Conservation (phyloP, 148 eudicot genomes). For the Mesembryanthemum crystallinum region DNA sequence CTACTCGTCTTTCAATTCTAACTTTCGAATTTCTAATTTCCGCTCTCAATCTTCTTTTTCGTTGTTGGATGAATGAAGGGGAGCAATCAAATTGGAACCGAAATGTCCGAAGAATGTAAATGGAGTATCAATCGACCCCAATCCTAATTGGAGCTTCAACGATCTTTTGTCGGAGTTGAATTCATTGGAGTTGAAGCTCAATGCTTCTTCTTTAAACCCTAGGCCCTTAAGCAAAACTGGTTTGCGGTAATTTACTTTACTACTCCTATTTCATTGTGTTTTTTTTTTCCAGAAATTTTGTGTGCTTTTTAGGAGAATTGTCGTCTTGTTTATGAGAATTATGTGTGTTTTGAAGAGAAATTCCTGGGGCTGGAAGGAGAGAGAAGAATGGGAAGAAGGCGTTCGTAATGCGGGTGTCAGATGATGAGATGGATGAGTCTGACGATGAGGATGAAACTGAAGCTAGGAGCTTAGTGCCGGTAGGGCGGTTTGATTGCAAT, state of each 20-base stretch:
- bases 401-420: slow-evolving; percentile 60
- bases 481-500: slow-evolving; percentile 47
- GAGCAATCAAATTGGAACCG: slow-evolving; percentile 42
- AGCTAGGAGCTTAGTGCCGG: slow-evolving; percentile 36
- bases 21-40: not conserved
- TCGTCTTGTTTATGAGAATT: not conserved
- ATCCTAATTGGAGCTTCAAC: slow-evolving; percentile 79
- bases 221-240: slow-evolving; percentile 42
- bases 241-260: slow-evolving; percentile 30
- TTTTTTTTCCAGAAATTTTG: not conserved
- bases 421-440: slow-evolving; percentile 36
- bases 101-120: slow-evolving; percentile 39
- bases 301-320: not conserved
- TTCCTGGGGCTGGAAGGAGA: slow-evolving; percentile 27
- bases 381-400: slow-evolving; percentile 27
- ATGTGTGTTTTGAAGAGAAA: slow-evolving; percentile 30
- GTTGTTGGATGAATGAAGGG: slow-evolving; percentile 32
- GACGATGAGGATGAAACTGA: slow-evolving; percentile 45
- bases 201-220: slow-evolving; percentile 29
- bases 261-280: not conserved
- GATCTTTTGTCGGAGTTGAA: slow-evolving; percentile 53
- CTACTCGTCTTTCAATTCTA: not conserved
- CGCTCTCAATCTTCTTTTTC: not conserved
- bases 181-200: slow-evolving; percentile 51
- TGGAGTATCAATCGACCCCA: slow-evolving; percentile 62